Evolutionary conservation across 208 protist species (phyloP).

Genomic region (Herpetomonas samuelpessoai): DNA sequence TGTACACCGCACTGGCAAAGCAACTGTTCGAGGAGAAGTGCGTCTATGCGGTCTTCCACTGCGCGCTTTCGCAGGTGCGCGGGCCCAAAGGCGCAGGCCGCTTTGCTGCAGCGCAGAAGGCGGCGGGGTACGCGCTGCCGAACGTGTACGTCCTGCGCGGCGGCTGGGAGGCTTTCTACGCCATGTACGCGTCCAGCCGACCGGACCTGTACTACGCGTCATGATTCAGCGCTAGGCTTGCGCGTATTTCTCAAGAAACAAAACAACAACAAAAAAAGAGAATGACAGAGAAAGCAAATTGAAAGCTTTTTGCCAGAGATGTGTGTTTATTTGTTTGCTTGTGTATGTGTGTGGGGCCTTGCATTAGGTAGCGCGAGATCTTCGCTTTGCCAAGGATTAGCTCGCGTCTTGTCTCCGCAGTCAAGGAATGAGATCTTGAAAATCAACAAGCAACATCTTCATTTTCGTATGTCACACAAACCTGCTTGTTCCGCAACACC

Average conservation of each 20-base stretch:
- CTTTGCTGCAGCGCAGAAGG: conserved; percentile 45
- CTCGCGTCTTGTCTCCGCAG: no score
- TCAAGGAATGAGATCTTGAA: no score
- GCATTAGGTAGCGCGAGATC: no score
- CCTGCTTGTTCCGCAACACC: no score
- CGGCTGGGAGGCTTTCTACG: conserved; percentile 62
- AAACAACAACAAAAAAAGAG: background rate
- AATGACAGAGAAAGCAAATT: conserved; percentile 9
- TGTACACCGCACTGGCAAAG: conserved; percentile 34
- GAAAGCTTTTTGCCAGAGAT: conserved; percentile 2
- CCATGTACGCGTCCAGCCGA: conserved; percentile 37
- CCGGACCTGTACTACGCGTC: conserved; percentile 49
- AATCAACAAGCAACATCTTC: conserved; percentile 9
- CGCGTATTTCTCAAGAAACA: no score
- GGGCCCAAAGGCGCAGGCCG: conserved; percentile 53
- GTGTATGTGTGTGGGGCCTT: conserved; percentile 4
- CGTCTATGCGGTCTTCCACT: conserved; percentile 64
- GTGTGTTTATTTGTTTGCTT: conserved; percentile 16
- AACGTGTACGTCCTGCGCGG: conserved; percentile 65
- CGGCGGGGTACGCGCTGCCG: conserved; percentile 24
- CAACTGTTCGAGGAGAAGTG: conserved; percentile 27
- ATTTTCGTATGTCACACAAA: conserved; percentile 11
- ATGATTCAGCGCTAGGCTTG: no score
- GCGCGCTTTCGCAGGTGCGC: conserved; percentile 69
- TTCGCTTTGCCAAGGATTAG: no score